Evolutionary conservation across 352 stramenopile genomes (phyloP).

Genomic region (Globisporangium middletonii): DNA sequence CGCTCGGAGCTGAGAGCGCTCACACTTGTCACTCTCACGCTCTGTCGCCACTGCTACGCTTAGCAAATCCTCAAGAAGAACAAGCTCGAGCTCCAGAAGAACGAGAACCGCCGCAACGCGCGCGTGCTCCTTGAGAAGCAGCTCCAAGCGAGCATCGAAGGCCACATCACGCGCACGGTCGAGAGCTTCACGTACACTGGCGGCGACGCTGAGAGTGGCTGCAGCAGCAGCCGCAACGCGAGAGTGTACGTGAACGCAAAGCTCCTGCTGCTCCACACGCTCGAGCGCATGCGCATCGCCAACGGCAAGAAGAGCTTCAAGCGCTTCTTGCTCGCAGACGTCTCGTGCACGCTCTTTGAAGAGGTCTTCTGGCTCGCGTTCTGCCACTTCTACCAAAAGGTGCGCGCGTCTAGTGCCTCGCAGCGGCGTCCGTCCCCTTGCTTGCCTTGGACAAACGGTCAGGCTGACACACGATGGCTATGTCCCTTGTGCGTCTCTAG

Average conservation of each 20-base stretch:
- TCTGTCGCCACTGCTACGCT: background rate
- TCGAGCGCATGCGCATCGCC: constrained; percentile 69
- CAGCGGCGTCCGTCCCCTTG: no score
- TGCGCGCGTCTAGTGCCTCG: constrained; percentile 10
- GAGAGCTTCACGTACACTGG: constrained; percentile 53
- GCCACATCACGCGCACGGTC: constrained; percentile 83
- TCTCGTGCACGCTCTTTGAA: constrained; percentile 79
- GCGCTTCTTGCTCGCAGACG: constrained; percentile 67
- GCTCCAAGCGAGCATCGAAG: constrained; percentile 84
- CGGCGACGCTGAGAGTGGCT: constrained; percentile 9
- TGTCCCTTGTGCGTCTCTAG: constrained; percentile 12
- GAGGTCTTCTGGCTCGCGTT: constrained; percentile 88
- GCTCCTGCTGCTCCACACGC: constrained; percentile 80
- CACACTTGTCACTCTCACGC: background rate
- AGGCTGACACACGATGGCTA: background rate
- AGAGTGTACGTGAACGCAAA: constrained; percentile 68
- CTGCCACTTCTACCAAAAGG: constrained; percentile 85
- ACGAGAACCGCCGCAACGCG: constrained; percentile 64
- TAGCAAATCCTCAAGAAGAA: constrained; percentile 81
- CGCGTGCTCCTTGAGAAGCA: constrained; percentile 79
- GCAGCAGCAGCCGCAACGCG: constrained; percentile 8
- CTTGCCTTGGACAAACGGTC: no score
- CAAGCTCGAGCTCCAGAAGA: constrained; percentile 72
- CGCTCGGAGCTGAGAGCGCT: background rate
- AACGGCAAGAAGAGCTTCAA: constrained; percentile 82